Evolutionary conservation across 1,284 basidiomycete species (phyloP).

Genomic region (Melampsora abietis-canadensis): DNA sequence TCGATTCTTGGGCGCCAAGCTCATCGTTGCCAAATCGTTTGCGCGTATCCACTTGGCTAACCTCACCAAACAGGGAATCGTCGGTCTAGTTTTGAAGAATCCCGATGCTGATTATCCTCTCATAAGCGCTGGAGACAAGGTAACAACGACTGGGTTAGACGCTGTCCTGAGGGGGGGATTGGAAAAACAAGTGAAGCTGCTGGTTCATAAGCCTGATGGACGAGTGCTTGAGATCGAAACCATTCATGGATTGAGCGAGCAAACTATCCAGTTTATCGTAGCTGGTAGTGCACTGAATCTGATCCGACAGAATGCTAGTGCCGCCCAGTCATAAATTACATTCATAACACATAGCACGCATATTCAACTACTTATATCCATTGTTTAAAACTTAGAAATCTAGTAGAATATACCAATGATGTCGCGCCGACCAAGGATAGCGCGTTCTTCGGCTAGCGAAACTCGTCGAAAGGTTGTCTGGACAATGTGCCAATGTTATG

Average conservation of each 20-base stretch:
- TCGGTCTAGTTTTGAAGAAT: constrained; percentile 25
- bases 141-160: constrained; percentile 62
- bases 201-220: constrained; percentile 56
- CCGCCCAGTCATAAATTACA: neutral
- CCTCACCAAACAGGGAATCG: constrained; percentile 54
- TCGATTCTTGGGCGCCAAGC: constrained; percentile 73
- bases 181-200: constrained; percentile 62
- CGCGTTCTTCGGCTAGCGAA: too few relatives aligned
- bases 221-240: constrained; percentile 8
- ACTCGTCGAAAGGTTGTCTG: too few relatives aligned
- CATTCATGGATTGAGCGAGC: constrained; percentile 29
- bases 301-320: constrained; percentile 23
- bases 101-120: constrained; percentile 24
- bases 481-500: too few relatives aligned
- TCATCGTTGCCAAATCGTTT: constrained; percentile 69
- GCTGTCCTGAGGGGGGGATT: constrained; percentile 61
- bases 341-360: too few relatives aligned
- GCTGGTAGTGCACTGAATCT: constrained; percentile 40
- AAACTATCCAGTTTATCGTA: constrained; percentile 35
- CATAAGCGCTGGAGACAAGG: constrained; percentile 63
- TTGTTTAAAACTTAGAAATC: neutral
- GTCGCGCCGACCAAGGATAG: too few relatives aligned
- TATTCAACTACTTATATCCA: neutral
- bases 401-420: too few relatives aligned
- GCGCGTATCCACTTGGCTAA: constrained; percentile 99